Percentiles rank a stretch among this genome's conserved stretches.
These are phyloP conservation scores for Pseudogymnoascus verrucosus DNA, from an alignment of 2,329 filamentous ascomycete species.

Conservation along the genomic window DNA sequence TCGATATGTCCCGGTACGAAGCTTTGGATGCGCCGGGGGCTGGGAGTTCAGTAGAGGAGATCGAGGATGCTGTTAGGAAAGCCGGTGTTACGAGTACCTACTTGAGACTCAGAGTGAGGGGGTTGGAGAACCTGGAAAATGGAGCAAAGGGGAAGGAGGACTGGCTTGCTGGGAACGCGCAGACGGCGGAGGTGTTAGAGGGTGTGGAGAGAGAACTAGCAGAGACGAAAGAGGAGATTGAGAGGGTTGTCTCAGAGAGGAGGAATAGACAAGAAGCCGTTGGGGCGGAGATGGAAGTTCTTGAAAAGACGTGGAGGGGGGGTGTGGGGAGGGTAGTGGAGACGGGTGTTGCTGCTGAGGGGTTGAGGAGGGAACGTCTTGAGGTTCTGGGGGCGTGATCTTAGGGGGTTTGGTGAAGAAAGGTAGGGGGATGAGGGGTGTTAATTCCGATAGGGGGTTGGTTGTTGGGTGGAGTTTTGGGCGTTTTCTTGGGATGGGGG, in stretches of 20 bases:
- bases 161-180: constrained; percentile 80
- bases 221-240: constrained; percentile 57
- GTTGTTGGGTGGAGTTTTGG: not conserved
- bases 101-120: constrained; percentile 34
- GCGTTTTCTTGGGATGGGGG: no score
- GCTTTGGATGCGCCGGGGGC: constrained; percentile 33
- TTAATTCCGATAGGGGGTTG: constrained; percentile 14
- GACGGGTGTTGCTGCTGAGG: constrained; percentile 77
- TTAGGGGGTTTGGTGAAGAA: no score
- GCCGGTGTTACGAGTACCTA: constrained; percentile 31
- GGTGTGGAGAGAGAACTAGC: constrained; percentile 68
- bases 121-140: constrained; percentile 67
- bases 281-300: constrained; percentile 60
- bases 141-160: constrained; percentile 70
- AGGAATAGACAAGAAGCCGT: constrained; percentile 63
- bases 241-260: constrained; percentile 63
- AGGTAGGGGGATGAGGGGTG: constrained; percentile 27
- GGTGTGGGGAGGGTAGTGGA: constrained; percentile 76
- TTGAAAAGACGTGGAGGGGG: constrained; percentile 72
- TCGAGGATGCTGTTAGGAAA: not conserved
- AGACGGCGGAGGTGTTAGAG: constrained; percentile 64
- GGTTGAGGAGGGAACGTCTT: constrained; percentile 57
- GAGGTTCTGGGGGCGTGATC: constrained; percentile 42
- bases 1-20: constrained; percentile 80
- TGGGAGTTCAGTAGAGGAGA: no score